Percentiles rank a stretch among this genome's conserved stretches.
phyloP scores from a whole-genome alignment of 345 rosid species.

The Carallia pectinifolia region DNA sequence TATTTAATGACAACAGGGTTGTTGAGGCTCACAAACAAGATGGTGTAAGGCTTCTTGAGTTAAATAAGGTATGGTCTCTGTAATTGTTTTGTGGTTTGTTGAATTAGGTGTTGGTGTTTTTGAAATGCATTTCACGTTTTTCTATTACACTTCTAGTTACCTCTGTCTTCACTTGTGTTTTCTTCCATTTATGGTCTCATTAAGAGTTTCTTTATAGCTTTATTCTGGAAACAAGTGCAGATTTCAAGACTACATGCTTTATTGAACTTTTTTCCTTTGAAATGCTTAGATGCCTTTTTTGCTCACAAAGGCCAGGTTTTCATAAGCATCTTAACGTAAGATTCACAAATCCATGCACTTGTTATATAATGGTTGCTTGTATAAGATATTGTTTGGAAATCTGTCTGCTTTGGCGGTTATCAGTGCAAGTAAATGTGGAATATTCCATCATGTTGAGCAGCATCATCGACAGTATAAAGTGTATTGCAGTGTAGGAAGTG shows the following conservation, averaged over 20 bases:
- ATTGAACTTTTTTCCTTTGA: not conserved
- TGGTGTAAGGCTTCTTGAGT: slow-evolving; percentile 80
- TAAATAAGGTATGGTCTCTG: slow-evolving; percentile 56
- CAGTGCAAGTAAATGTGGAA: too few species aligned
- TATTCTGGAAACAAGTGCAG: not conserved
- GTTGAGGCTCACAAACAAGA: slow-evolving; percentile 77
- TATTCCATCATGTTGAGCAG: too few species aligned
- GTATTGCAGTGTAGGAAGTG: not conserved
- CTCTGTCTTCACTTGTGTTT: not conserved
- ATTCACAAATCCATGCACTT: too few species aligned
- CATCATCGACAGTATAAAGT: too few species aligned
- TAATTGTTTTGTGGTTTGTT: slow-evolving; percentile 6
- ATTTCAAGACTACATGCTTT: not conserved
- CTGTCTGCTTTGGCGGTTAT: too few species aligned
- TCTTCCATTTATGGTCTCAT: too few species aligned
- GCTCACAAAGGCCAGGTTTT: too few species aligned
- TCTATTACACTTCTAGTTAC: not conserved
- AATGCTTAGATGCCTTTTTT: too few species aligned
- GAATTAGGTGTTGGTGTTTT: not conserved
- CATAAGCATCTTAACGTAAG: too few species aligned
- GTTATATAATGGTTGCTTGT: too few species aligned
- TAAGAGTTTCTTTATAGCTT: too few species aligned
- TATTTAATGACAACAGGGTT: slow-evolving; percentile 57
- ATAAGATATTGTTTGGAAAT: too few species aligned
- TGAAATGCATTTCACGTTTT: not conserved